These are phyloP conservation scores for Linnemannia elongata DNA, from an alignment of 192 early-diverging fungal species.

Conservation along the genomic window DNA sequence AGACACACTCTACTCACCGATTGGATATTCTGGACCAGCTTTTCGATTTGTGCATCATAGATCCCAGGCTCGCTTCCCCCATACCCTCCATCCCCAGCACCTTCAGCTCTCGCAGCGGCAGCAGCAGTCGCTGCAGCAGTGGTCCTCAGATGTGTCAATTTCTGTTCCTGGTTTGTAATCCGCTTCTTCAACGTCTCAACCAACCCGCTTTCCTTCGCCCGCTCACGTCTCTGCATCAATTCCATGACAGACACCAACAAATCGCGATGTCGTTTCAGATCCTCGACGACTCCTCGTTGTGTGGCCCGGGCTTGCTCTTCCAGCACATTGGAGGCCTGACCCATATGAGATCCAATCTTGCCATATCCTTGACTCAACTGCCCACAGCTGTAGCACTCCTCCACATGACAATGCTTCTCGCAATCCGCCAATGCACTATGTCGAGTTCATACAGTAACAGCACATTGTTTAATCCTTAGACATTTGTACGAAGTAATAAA, in stretches of 20 bases:
- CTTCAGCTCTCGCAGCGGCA: neutral
- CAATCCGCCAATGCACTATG: conserved; percentile 65
- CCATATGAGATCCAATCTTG: conserved; percentile 47
- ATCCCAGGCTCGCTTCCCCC: neutral
- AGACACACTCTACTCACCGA: conserved; percentile 18
- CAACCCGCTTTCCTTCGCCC: conserved; percentile 35
- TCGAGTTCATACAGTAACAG: neutral
- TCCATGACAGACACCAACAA: conserved; percentile 68
- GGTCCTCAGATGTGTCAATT: conserved; percentile 30
- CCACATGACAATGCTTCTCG: conserved; percentile 65
- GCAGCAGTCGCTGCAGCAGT: conserved; percentile 11
- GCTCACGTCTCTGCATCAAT: conserved; percentile 68
- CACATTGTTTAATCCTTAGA: neutral
- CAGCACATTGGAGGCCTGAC: conserved; percentile 38
- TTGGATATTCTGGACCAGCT: neutral
- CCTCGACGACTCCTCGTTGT: conserved; percentile 71
- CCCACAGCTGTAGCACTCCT: conserved; percentile 67
- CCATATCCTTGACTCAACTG: conserved; percentile 59
- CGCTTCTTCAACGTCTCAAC: conserved; percentile 67
- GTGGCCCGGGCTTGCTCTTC: conserved; percentile 56
- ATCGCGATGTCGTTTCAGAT: conserved; percentile 75
- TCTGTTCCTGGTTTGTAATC: conserved; percentile 59
- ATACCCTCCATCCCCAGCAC: conserved; percentile 20
- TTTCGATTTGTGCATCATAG: conserved; percentile 37
- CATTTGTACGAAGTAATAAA: neutral